A percentile compares a stretch with the other conserved stretches of the same genome.
Evolutionary conservation across 208 protist species (phyloP).

Genomic region (Hexamita inflata): DNA sequence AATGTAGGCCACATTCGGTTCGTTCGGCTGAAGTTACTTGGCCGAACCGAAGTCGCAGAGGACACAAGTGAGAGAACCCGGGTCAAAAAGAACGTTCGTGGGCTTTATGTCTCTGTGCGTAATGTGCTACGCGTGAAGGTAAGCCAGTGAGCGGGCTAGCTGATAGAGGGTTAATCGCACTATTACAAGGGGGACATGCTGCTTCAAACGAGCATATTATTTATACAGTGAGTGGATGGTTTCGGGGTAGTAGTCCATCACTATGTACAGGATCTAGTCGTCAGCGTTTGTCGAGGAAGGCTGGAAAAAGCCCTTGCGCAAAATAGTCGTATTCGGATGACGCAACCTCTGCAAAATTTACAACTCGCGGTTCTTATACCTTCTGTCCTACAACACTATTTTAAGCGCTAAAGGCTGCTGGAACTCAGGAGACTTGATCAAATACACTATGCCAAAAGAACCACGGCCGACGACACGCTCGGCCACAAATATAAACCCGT

Average conservation of each 20-base stretch:
- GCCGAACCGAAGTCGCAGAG: constrained; percentile 79
- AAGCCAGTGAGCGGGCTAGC: constrained; percentile 74
- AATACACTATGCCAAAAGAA: constrained; percentile 19
- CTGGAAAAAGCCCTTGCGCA: constrained; percentile 76
- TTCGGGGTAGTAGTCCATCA: constrained; percentile 90
- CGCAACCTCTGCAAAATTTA: constrained; percentile 71
- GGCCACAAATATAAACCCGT: no score
- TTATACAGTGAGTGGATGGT: constrained; percentile 74
- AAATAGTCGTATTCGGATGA: constrained; percentile 68
- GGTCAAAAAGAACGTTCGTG: constrained; percentile 59
- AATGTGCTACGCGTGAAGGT: constrained; percentile 74
- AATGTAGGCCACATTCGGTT: constrained; percentile 44
- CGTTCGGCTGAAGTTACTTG: constrained; percentile 29
- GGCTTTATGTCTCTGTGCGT: constrained; percentile 59
- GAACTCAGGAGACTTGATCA: background rate
- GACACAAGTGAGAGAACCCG: constrained; percentile 61
- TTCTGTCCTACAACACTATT: constrained; percentile 2
- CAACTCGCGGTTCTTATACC: constrained; percentile 77
- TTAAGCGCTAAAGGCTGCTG: constrained; percentile 22
- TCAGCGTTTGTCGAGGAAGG: constrained; percentile 41
- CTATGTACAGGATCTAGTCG: constrained; percentile 88
- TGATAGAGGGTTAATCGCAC: constrained; percentile 77
- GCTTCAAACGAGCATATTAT: constrained; percentile 65
- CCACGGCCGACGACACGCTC: no score
- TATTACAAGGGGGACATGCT: constrained; percentile 52